Base-by-base conservation (phyloP, 2,329 filamentous ascomycete species). In the Fusarium nisikadoi region DNA sequence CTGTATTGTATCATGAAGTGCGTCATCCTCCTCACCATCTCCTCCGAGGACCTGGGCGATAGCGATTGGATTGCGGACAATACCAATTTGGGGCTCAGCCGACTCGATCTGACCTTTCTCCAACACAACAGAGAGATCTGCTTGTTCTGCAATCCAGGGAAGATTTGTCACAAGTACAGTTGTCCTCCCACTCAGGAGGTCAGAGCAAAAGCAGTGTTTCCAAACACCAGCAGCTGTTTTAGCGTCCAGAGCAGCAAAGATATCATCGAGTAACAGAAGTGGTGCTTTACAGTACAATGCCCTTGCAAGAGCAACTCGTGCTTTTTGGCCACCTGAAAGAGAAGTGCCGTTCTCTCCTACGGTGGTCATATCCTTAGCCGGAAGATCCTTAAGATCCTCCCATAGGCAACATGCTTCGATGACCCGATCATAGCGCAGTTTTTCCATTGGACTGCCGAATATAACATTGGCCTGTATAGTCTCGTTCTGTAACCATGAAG, bases 211-310 rank as follows among this genome's bases (percentile, higher is more conserved):
- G 71, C 86, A 89, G 60, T 85, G 81, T 63, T 87, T 84, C 85
- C 88, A 90, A 4, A 91, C 82, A 6, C 83, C 81, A 20, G 86
- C 85, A 2, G 86, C 85, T 0, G 89, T 90, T 71, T 88, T 88
- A 23, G 88, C 84, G 72, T 90, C 88, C 2, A 90, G 81, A 0
- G 88, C 88, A 2, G 88, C 88, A 70, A 90, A 88, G 6, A 90
- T 83, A 64, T 90, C 88, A 68, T 90, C 88, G 3, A 90, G 83
- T 2, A 90, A 80, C 27, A 90, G 79, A 5, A 89, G 81, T 4
- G 86, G 81, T 0, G 88, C 84, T 59, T 85, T 86, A 3, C 88
- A 89, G 76, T 90, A 90, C 3, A 90, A 76, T 11, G 88, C 86
- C 62, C 88, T 82, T 3, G 88, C 88, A 38, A 90, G 77, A 17